Conservation (phyloP, 495 filamentous ascomycete genomes). For the Talaromyces ruber region DNA sequence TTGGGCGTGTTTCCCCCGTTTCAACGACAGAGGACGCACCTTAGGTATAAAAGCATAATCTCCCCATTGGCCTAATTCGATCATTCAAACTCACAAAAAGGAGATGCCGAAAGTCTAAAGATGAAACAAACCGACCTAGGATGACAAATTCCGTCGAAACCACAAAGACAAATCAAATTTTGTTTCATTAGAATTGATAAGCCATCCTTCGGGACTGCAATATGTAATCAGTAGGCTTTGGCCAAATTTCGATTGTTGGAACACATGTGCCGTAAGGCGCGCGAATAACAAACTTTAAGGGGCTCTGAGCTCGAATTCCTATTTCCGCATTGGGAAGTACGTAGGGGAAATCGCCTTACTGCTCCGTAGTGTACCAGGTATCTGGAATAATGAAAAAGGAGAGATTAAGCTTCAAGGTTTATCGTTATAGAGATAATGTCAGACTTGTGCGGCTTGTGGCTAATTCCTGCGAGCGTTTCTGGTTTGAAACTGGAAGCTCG, state of each 20-base stretch:
- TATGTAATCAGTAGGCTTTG: neutral
- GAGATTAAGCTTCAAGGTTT: neutral
- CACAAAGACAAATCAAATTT: neutral
- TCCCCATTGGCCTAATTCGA: neutral
- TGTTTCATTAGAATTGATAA: neutral
- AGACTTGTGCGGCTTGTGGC: neutral
- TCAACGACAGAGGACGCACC: neutral
- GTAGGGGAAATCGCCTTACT: neutral
- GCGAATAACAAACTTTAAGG: neutral
- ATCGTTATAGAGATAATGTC: neutral
- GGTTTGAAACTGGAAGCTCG: neutral
- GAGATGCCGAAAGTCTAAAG: neutral
- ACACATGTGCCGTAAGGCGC: neutral
- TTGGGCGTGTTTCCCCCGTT: neutral
- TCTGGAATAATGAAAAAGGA: neutral
- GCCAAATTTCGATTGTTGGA: neutral
- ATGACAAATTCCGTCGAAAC: neutral
- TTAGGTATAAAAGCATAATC: neutral
- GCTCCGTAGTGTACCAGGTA: neutral
- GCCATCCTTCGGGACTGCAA: neutral
- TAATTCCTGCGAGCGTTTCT: neutral
- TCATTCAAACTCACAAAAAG: neutral
- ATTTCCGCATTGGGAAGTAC: neutral
- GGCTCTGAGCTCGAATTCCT: neutral
- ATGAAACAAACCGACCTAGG: neutral